Evolutionary conservation across 495 filamentous ascomycete genomes (phyloP).

Genomic region (Tricharina praecox): DNA sequence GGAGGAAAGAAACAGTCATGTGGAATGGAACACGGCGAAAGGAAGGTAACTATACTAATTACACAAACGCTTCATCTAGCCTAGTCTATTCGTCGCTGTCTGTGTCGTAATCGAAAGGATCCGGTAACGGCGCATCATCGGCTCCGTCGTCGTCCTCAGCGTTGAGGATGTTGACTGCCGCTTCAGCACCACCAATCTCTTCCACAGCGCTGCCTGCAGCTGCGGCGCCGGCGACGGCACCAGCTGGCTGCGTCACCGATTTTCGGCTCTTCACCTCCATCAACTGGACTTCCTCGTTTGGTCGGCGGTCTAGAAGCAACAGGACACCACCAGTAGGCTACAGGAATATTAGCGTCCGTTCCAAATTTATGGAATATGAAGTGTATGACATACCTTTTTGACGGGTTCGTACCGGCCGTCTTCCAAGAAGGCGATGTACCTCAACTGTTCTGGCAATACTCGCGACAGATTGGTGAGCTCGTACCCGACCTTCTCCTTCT

Average conservation of each 20-base stretch:
- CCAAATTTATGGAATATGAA: too few species aligned
- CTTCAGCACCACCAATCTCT: constrained; percentile 41
- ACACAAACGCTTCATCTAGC: too few species aligned
- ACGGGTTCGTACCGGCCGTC: constrained; percentile 80
- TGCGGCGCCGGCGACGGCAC: constrained; percentile 15
- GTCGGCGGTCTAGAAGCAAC: constrained; percentile 69
- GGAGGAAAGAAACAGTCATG: too few species aligned
- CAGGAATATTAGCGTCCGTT: constrained; percentile 6
- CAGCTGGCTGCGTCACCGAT: constrained; percentile 29
- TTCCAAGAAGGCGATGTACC: constrained; percentile 77
- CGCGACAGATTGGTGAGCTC: constrained; percentile 93
- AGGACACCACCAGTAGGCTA: constrained; percentile 90
- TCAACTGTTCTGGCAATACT: constrained; percentile 81
- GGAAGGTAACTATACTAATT: too few species aligned
- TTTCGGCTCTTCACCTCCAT: constrained; percentile 58
- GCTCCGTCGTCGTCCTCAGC: constrained; percentile 69
- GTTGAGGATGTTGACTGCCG: constrained; percentile 63
- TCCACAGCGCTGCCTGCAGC: constrained; percentile 23
- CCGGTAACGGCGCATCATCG: constrained; percentile 62
- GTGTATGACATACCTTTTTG: constrained; percentile 54
- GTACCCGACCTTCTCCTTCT: constrained; percentile 94
- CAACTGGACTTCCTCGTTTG: constrained; percentile 62
- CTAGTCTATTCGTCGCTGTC: constrained; percentile 48
- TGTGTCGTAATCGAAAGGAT: constrained; percentile 72
- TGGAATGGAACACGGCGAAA: too few species aligned